phyloP scores from a whole-genome alignment of 306 rosid genomes.

The Ammopiptanthus mongolicus region DNA sequence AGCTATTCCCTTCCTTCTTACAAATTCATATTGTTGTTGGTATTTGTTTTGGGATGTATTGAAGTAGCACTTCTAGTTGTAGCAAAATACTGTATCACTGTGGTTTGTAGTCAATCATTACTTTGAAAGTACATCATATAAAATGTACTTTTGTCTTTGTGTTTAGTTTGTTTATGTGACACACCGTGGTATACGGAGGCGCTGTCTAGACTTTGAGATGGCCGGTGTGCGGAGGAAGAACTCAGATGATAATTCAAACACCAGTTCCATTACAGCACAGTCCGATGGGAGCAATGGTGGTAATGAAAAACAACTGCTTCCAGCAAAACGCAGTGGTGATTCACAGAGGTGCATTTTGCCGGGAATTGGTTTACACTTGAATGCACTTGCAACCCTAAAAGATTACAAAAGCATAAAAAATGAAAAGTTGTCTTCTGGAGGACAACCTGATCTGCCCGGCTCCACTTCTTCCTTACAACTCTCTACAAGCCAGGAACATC shows the following conservation, averaged over 20 bases:
- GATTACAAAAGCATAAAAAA: conserved; percentile 34
- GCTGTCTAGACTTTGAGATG: conserved; percentile 78
- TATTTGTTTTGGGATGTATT: background rate
- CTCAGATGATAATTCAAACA: conserved; percentile 36
- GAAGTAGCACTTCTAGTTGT: background rate
- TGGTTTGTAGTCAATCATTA: background rate
- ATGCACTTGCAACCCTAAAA: conserved; percentile 63
- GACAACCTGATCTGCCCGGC: conserved; percentile 37
- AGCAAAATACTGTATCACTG: background rate
- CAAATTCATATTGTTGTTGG: background rate
- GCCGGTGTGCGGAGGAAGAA: conserved; percentile 51
- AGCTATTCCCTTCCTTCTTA: background rate
- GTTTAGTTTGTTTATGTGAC: conserved; percentile 51
- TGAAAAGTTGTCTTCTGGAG: conserved; percentile 47
- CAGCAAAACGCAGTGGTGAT: conserved; percentile 39
- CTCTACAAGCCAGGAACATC: conserved; percentile 46
- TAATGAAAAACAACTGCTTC: conserved; percentile 42
- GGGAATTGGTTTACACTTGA: conserved; percentile 83
- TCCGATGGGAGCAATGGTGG: conserved; percentile 41
- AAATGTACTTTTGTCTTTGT: conserved; percentile 13
- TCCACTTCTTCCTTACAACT: conserved; percentile 37
- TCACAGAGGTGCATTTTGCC: conserved; percentile 49
- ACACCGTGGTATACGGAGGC: conserved; percentile 72
- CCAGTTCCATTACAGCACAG: conserved; percentile 34
- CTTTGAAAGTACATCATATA: background rate